Evolutionary conservation across 2,329 filamentous ascomycete species (phyloP).

Genomic region (Phoma herbarum): DNA sequence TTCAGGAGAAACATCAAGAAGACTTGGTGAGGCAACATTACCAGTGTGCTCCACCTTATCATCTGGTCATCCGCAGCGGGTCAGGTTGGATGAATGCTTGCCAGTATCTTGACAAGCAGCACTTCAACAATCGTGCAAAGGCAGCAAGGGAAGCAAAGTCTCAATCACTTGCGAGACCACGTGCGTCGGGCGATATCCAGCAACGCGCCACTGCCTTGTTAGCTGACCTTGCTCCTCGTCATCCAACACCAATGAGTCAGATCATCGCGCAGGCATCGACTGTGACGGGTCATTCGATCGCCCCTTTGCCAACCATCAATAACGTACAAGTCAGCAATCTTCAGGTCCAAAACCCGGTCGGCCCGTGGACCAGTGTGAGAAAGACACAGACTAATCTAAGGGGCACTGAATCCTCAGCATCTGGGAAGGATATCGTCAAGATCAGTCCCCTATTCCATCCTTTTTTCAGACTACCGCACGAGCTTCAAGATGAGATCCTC

Average conservation of each 20-base stretch:
- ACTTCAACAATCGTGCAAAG: conserved; percentile 28
- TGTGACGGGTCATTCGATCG: background rate
- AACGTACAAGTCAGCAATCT: background rate
- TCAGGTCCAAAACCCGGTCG: no score
- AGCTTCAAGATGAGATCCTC: conserved; percentile 43
- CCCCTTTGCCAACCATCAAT: background rate
- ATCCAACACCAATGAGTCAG: background rate
- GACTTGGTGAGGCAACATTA: background rate
- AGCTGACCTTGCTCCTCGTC: background rate
- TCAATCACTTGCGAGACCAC: background rate
- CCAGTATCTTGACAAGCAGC: conserved; percentile 40
- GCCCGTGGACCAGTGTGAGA: background rate
- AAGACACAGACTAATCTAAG: conserved; percentile 8
- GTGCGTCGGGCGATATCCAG: background rate
- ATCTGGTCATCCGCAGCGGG: conserved; percentile 39
- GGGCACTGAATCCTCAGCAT: conserved; percentile 13
- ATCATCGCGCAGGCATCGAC: background rate
- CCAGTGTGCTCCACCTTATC: conserved; percentile 28
- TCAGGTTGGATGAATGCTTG: conserved; percentile 44
- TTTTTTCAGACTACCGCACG: conserved; percentile 37
- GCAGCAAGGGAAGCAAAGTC: background rate
- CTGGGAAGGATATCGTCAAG: conserved; percentile 28
- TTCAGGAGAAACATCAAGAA: background rate
- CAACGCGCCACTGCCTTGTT: background rate
- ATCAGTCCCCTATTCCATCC: conserved; percentile 43